These are phyloP conservation scores for Copromyces sp. DNA, from an alignment of 495 filamentous ascomycete genomes.

Conservation along the genomic window DNA sequence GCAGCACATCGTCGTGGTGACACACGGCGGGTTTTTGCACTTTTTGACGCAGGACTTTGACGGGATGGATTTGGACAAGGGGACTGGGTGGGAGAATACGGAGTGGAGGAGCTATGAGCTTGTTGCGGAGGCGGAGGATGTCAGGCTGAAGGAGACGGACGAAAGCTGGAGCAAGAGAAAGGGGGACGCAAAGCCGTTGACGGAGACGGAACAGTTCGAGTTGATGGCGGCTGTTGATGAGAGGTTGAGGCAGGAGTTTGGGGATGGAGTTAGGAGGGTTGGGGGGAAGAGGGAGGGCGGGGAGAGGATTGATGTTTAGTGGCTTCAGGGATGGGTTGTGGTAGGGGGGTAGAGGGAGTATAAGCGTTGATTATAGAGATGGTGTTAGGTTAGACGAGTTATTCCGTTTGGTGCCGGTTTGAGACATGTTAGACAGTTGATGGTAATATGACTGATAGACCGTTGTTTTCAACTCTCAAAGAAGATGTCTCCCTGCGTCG, in stretches of 20 bases:
- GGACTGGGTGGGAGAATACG: constrained; percentile 78
- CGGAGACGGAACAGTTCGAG: constrained; percentile 34
- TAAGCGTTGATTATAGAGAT: neutral
- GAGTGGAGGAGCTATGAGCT: constrained; percentile 74
- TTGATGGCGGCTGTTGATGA: constrained; percentile 23
- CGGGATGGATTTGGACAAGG: constrained; percentile 44
- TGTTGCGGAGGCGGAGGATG: constrained; percentile 27
- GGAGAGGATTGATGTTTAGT: neutral
- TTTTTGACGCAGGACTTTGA: constrained; percentile 81
- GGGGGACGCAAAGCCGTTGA: constrained; percentile 37
- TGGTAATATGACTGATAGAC: neutral
- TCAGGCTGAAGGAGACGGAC: constrained; percentile 49
- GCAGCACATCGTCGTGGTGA: constrained; percentile 51
- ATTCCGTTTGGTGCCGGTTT: neutral
- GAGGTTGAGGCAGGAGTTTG: constrained; percentile 19
- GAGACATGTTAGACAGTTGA: neutral
- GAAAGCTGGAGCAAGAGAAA: constrained; percentile 43
- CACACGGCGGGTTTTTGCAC: constrained; percentile 40
- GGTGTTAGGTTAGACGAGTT: neutral
- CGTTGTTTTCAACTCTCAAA: neutral
- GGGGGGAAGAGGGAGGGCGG: neutral
- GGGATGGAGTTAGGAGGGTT: neutral
- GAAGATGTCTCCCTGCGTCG: neutral
- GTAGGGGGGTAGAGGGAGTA: neutral
- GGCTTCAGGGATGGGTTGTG: neutral